Base-by-base conservation (phyloP, 805 yeast species). In the Kluyveromyces starmeri region DNA sequence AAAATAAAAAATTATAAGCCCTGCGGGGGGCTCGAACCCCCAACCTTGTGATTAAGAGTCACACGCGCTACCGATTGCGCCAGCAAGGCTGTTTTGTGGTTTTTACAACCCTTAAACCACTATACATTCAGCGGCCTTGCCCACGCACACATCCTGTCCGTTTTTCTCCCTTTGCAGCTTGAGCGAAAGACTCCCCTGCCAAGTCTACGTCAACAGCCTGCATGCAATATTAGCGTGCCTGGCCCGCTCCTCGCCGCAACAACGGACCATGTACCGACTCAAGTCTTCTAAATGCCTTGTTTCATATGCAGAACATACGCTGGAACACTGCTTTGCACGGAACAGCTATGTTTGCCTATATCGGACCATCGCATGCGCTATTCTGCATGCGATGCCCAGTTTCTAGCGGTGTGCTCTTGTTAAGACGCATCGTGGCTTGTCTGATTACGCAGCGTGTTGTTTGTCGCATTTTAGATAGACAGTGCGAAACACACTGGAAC, bases 41-140 rank as follows among this genome's bases (percentile, higher is more conserved):
- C 37, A 39, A 33, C 42, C 42, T 39, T 39, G 37, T 39, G 42
- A 39, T 39, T 39, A 39, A 39, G 42, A 39, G 42, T 39, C 42
- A 39, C 37, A 39, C 42, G 42, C 42, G 42, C 42, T 39, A 39
- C 42, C 42, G 42, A 39, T 39, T 39, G 42, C 42, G 42, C 42
- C 42, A 39, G 32, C 42, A 39, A 39, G 42, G 42, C 42, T 2
- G 29, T 27, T 33, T 32, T 23, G 11, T n/a, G n/a, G n/a, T n/a
- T n/a, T n/a, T n/a, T n/a, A n/a, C n/a, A n/a, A n/a, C n/a, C n/a
- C n/a, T n/a, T n/a, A n/a, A n/a, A n/a, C n/a, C n/a, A n/a, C n/a
- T n/a, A n/a, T n/a, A n/a, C n/a, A n/a, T n/a, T n/a, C n/a, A n/a
- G n/a, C n/a, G n/a, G n/a, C n/a, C n/a, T n/a, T n/a, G n/a, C n/a